These are phyloP conservation scores for Glycyrrhiza uralensis DNA, from an alignment of 306 rosid genomes.

Conservation along the genomic window DNA sequence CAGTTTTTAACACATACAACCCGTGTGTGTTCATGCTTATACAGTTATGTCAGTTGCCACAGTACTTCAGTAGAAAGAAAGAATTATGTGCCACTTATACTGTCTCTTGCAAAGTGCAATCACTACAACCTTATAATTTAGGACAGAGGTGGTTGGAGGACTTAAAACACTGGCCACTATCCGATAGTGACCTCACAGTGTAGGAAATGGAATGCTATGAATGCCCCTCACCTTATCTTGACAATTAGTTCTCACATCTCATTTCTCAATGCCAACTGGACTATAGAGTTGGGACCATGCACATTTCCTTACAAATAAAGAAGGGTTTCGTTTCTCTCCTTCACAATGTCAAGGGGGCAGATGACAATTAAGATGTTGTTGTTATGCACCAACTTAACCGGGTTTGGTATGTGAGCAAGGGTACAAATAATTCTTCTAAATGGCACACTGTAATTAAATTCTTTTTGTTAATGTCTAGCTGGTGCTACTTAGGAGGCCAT, in stretches of 20 bases:
- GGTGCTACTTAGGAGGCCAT: background rate
- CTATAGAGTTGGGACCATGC: conserved; percentile 34
- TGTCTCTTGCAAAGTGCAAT: conserved; percentile 10
- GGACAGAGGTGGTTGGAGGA: conserved; percentile 43
- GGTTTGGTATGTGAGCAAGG: background rate
- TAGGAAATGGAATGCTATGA: conserved; percentile 28
- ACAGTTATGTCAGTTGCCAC: background rate
- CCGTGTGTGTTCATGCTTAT: conserved; percentile 20
- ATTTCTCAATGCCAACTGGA: conserved; percentile 24
- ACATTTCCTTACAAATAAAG: conserved; percentile 24
- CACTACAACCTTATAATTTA: conserved; percentile 10
- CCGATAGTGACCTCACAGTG: conserved; percentile 28
- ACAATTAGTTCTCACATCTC: background rate
- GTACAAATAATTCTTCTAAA: background rate
- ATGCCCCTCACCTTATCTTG: conserved; percentile 47
- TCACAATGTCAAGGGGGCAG: background rate
- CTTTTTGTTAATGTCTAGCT: background rate
- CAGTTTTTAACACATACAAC: conserved; percentile 13
- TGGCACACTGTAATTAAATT: background rate
- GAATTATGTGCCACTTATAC: background rate
- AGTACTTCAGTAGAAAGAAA: background rate
- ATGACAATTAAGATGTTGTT: background rate
- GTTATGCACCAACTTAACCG: background rate
- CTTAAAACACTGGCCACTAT: conserved; percentile 36
- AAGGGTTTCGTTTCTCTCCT: conserved; percentile 16